Conservation (phyloP, 2,329 filamentous ascomycete genomes). For the Nigrospora oryzae region DNA sequence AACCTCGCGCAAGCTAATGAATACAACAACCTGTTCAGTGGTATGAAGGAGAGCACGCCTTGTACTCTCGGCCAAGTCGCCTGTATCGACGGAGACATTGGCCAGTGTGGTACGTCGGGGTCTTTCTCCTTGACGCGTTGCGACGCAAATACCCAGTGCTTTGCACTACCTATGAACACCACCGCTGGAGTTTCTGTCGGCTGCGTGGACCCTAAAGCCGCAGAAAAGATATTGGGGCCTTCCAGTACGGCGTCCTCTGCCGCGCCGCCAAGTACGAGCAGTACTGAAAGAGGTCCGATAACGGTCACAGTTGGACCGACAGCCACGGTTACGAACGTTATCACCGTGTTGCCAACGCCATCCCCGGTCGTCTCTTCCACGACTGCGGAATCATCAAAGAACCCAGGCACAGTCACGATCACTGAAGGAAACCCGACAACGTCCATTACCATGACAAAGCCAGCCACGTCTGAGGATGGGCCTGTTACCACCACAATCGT, state of each 20-base stretch:
- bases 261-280: background rate
- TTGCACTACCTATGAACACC: constrained; percentile 44
- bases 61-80: constrained; percentile 39
- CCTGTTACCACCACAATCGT: too few species aligned
- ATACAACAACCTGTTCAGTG: constrained; percentile 39
- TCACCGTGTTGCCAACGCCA: too few species aligned
- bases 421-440: too few species aligned
- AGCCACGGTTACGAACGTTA: too few species aligned
- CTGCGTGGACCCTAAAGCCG: constrained; percentile 33
- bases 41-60: constrained; percentile 33
- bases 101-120: constrained; percentile 31
- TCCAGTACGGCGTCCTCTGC: background rate
- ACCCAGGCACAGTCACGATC: too few species aligned
- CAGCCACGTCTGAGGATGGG: too few species aligned
- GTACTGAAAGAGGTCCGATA: background rate
- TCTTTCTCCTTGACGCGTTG: constrained; percentile 32
- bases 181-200: constrained; percentile 37
- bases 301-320: too few species aligned
- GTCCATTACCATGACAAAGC: too few species aligned
- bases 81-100: constrained; percentile 42
- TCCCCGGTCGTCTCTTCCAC: too few species aligned
- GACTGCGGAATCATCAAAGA: too few species aligned
- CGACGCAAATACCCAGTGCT: constrained; percentile 31
- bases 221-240: constrained; percentile 31
- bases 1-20: constrained; percentile 35